Conservation (phyloP, 2,329 filamentous ascomycete genomes). For the Aspergillus ibericus region DNA sequence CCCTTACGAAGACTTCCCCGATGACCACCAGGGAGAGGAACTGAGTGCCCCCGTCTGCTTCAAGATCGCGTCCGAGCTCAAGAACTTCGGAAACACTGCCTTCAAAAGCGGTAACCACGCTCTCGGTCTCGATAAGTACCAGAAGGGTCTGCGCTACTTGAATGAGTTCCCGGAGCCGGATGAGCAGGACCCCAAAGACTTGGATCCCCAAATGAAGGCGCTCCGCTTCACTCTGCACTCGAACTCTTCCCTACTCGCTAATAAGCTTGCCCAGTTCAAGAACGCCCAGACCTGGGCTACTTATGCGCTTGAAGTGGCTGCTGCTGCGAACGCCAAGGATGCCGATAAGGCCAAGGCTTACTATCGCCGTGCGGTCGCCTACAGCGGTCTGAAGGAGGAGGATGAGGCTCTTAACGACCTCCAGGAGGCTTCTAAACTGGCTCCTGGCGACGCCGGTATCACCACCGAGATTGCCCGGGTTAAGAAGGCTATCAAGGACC, state of each 20-base stretch:
- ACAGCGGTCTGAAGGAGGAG: slow-evolving; percentile 76
- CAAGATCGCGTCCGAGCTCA: slow-evolving; percentile 79
- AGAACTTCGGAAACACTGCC: slow-evolving; percentile 87
- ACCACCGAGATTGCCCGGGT: slow-evolving; percentile 72
- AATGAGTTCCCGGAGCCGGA: slow-evolving; percentile 73
- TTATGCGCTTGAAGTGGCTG: slow-evolving; percentile 65
- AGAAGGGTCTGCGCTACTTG: slow-evolving; percentile 86
- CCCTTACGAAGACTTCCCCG: slow-evolving; percentile 91
- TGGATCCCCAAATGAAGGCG: slow-evolving; percentile 65
- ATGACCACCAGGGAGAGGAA: slow-evolving; percentile 67
- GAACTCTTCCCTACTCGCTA: slow-evolving; percentile 81
- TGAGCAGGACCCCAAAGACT: slow-evolving; percentile 69
- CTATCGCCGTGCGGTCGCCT: slow-evolving; percentile 78
- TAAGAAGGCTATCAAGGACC: slow-evolving; percentile 72
- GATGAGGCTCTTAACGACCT: slow-evolving; percentile 76
- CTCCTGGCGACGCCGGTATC: slow-evolving; percentile 73
- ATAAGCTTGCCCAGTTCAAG: slow-evolving; percentile 72
- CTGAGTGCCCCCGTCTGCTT: slow-evolving; percentile 68
- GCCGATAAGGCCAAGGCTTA: slow-evolving; percentile 85
- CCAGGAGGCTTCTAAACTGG: slow-evolving; percentile 71
- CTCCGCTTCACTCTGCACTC: slow-evolving; percentile 84
- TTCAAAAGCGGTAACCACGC: slow-evolving; percentile 76
- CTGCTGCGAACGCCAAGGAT: slow-evolving; percentile 62
- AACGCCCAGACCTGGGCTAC: slow-evolving; percentile 70
- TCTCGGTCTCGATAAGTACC: slow-evolving; percentile 83